Conservation (phyloP, 2,329 filamentous ascomycete species). For the Proliferodiscus dingleyae region DNA sequence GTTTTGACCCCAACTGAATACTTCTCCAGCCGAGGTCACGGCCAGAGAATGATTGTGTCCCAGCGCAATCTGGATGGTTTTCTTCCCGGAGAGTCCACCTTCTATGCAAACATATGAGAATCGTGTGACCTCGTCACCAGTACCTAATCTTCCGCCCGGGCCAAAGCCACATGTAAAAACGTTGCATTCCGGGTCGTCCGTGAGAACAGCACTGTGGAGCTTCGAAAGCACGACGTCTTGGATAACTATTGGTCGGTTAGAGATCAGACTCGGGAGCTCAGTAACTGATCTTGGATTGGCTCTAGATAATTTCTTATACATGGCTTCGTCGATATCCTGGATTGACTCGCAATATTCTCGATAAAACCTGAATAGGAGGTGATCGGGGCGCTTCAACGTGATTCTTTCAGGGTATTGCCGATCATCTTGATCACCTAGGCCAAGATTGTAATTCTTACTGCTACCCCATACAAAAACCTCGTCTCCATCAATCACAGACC, state of each 20-base stretch:
- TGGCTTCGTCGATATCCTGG: constrained; percentile 13
- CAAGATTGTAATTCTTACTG: constrained; percentile 90
- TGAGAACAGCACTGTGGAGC: constrained; percentile 83
- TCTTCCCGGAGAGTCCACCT: constrained; percentile 67
- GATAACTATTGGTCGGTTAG: constrained; percentile 67
- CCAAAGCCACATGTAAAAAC: constrained; percentile 91
- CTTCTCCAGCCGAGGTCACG: constrained; percentile 77
- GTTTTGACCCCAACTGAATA: constrained; percentile 94
- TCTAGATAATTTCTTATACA: constrained; percentile 12
- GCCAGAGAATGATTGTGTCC: constrained; percentile 91
- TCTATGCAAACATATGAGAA: constrained; percentile 82
- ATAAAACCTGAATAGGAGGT: constrained; percentile 70
- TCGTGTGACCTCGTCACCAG: constrained; percentile 83
- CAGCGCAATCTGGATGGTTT: constrained; percentile 71
- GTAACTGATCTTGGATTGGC: constrained; percentile 28
- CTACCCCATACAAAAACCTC: constrained; percentile 93
- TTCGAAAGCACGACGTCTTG: constrained; percentile 87
- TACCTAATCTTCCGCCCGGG: constrained; percentile 80
- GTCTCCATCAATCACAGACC: constrained; percentile 54
- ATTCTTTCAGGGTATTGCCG: constrained; percentile 89
- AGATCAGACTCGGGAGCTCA: constrained; percentile 68
- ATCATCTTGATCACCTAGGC: constrained; percentile 93
- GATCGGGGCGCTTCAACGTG: constrained; percentile 67
- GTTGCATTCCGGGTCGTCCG: constrained; percentile 81
- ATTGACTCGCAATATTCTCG: constrained; percentile 54